A percentile compares a stretch with the other conserved stretches of the same genome.
Evolutionary conservation across 139 green algal species (phyloP).

Genomic region (Chlorella sp.): DNA sequence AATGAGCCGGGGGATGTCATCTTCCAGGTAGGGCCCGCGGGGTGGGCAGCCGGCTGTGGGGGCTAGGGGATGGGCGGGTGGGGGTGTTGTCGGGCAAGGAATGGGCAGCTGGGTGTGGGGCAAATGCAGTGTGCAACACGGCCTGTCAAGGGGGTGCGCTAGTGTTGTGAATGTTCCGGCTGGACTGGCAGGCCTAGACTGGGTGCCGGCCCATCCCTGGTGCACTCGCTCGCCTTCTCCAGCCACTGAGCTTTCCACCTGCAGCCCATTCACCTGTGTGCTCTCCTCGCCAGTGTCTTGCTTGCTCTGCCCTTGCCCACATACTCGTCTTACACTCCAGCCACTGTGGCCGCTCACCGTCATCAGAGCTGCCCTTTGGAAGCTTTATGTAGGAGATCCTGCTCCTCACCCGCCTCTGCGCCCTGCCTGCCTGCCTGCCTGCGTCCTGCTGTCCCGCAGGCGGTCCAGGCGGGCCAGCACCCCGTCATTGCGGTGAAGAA

Average conservation of each 20-base stretch:
- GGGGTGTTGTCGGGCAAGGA: not conserved
- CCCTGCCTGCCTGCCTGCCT: not conserved
- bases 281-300: no score
- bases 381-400: no score
- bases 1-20: conserved; percentile 73
- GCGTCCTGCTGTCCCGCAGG: not conserved
- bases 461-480: conserved; percentile 33
- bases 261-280: no score
- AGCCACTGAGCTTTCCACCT: no score
- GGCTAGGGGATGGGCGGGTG: not conserved
- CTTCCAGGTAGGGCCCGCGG: conserved; percentile 48
- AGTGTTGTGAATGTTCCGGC: not conserved
- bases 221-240: not conserved
- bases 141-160: not conserved
- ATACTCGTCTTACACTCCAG: not conserved
- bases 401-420: not conserved
- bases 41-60: not conserved
- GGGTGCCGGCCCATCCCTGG: no score
- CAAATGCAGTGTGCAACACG: not conserved
- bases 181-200: no score
- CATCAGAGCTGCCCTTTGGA: no score
- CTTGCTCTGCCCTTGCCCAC: no score
- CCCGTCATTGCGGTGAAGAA: conserved; percentile 90
- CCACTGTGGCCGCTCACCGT: no score
- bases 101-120: not conserved